Evolutionary conservation across 345 rosid species (phyloP).

Genomic region (Geranium brycei): DNA sequence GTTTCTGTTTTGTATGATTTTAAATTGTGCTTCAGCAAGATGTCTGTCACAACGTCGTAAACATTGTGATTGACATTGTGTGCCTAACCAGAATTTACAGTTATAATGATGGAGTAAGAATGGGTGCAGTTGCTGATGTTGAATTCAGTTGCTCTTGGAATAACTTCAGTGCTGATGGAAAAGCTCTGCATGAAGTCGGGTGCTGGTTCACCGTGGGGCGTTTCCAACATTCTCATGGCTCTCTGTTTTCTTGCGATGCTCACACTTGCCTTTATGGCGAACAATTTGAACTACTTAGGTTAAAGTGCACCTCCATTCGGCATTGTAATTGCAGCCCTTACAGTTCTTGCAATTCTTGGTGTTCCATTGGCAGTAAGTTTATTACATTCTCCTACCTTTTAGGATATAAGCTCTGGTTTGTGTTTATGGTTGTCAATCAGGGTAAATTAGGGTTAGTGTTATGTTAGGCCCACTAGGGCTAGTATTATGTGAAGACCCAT

Average conservation of each 20-base stretch:
- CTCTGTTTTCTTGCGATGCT: constrained; percentile 82
- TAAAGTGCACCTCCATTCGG: constrained; percentile 53
- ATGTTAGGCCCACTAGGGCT: no score
- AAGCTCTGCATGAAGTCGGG: constrained; percentile 91
- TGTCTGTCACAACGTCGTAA: no score
- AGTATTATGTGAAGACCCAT: no score
- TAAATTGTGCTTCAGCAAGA: no score
- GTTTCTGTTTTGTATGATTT: no score
- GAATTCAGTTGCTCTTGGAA: constrained; percentile 76
- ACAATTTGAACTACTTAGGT: constrained; percentile 42
- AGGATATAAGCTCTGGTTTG: background rate
- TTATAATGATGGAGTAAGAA: constrained; percentile 72
- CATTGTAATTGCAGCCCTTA: constrained; percentile 51
- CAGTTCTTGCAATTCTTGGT: constrained; percentile 65
- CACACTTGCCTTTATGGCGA: constrained; percentile 42
- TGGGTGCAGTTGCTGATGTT: constrained; percentile 89
- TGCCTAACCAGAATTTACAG: no score
- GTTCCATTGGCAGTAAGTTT: constrained; percentile 82
- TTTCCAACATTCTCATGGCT: constrained; percentile 73
- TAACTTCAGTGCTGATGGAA: constrained; percentile 90
- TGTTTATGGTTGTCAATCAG: background rate
- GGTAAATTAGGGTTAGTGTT: no score
- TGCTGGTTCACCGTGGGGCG: constrained; percentile 88
- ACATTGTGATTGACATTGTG: no score
- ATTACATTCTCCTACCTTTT: constrained; percentile 9